Base-by-base conservation (phyloP, 2,329 filamentous ascomycete genomes). In the Aspergillus ochraceus region DNA sequence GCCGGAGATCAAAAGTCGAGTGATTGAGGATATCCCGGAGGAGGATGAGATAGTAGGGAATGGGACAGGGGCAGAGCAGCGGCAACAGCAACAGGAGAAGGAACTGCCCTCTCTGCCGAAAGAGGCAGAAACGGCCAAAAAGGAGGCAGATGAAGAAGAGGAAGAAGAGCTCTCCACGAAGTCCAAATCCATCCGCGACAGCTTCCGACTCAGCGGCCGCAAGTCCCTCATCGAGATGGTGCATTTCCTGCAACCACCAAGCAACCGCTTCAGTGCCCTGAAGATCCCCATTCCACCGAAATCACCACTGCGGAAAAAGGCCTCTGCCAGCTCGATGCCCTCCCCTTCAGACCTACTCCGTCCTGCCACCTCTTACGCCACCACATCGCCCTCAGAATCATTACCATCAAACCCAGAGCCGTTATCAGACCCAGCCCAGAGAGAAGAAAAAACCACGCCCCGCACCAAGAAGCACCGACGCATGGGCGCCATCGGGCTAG, bases 191-290 rank as follows among this genome's bases (percentile, higher is more conserved):
- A 26, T 57, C 11, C 59, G 36, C 6, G 36, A 64, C 1, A 58
- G 57, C 30, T 61, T 61, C 58, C 49, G 61, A 3, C 56, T 55
- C 10, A 65, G 58, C 36, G 58, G 63, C 2, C 63, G 65, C 17
- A 66, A 65, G n/a, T 67, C 65, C 4, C 65, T 67, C 51, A 52
- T 66, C 49, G 65, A 67, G 53, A 53, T 67, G 20, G 60, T 67
- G 36, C 64, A 61, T 49, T 61, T 66, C 20, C 50, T 59, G 6
- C 62, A 59, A 46, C 57, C n/a, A 53, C 59, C 10, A 53, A 54
- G 12, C 58, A 61, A 20, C 24, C 36, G 36, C 17, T 9, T 59
- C 24, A 50, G 50, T 14, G 49, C 30, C 12, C 46, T 59, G 36
- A 54, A 54, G 30, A 20, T 59, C 17, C 49, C 55, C 6, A 32